phyloP scores from a whole-genome alignment of 1,284 basidiomycete genomes.

The Melanopsichium pennsylvanicum region DNA sequence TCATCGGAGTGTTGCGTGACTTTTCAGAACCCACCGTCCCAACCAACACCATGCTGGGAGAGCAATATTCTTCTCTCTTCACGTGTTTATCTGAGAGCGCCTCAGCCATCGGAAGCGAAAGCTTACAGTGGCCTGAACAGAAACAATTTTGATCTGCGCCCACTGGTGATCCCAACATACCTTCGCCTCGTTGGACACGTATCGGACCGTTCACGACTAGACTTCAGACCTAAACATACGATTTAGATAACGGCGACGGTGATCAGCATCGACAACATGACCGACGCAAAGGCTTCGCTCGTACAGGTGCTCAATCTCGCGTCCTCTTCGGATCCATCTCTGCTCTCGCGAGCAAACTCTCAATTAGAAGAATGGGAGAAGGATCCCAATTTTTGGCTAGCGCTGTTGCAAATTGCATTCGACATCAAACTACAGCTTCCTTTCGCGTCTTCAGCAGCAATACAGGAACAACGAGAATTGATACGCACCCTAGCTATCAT shows the following conservation, averaged over 20 bases:
- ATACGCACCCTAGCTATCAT: slow-evolving; percentile 60
- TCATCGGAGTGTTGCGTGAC: neutral
- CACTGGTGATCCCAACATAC: no score
- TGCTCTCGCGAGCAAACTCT: slow-evolving; percentile 27
- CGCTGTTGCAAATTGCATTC: slow-evolving; percentile 57
- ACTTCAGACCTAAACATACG: no score
- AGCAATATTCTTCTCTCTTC: no score
- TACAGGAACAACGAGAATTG: slow-evolving; percentile 19
- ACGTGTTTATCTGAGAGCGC: slow-evolving; percentile 2
- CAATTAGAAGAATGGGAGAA: slow-evolving; percentile 57
- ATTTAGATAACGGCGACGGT: no score
- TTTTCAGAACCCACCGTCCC: no score
- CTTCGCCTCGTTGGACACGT: no score
- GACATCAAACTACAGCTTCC: slow-evolving; percentile 24
- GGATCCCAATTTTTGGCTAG: slow-evolving; percentile 51
- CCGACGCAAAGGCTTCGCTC: slow-evolving; percentile 28
- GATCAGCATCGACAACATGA: slow-evolving; percentile 18
- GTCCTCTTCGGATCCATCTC: slow-evolving; percentile 26
- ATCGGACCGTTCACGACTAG: no score
- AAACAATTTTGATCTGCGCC: no score
- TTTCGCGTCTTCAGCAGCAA: slow-evolving; percentile 4
- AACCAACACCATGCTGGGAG: no score
- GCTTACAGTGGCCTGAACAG: no score
- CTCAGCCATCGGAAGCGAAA: no score
- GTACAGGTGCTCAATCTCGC: slow-evolving; percentile 44